These are phyloP conservation scores for Salix arbutifolia DNA, from an alignment of 345 rosid species.

Conservation along the genomic window DNA sequence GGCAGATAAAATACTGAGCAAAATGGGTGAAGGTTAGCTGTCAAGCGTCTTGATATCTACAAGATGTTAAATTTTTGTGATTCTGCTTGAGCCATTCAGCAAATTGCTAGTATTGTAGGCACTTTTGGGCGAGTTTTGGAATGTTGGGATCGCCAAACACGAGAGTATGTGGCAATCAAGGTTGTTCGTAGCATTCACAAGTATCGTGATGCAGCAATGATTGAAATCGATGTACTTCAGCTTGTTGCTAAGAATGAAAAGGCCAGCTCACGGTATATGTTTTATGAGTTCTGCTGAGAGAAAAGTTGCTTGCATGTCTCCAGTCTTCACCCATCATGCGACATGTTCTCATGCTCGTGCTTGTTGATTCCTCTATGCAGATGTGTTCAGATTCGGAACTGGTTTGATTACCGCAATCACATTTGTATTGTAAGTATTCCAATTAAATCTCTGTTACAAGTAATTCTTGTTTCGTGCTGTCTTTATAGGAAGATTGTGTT, in stretches of 20 bases:
- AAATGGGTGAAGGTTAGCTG: conserved; percentile 91
- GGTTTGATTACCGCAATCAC: conserved; percentile 78
- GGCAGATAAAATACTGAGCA: conserved; percentile 67
- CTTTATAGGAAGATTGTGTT: not conserved
- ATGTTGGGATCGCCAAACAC: conserved; percentile 71
- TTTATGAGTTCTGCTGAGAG: conserved; percentile 16
- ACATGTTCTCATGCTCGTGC: not conserved
- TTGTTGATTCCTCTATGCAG: conserved; percentile 41
- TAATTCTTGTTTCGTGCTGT: not conserved
- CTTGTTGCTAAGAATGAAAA: conserved; percentile 48
- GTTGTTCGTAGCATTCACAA: conserved; percentile 58
- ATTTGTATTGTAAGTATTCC: conserved; percentile 66
- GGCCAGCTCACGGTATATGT: conserved; percentile 48
- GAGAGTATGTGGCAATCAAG: conserved; percentile 66
- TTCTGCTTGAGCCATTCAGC: conserved; percentile 60
- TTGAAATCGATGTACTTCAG: conserved; percentile 66
- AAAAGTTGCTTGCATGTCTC: not conserved
- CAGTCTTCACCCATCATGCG: not conserved
- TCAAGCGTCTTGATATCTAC: conserved; percentile 52
- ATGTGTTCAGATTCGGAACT: conserved; percentile 60
- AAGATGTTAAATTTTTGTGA: conserved; percentile 48
- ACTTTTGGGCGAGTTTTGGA: conserved; percentile 85
- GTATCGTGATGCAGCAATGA: conserved; percentile 72
- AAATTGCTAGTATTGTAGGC: conserved; percentile 76
- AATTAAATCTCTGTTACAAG: conserved; percentile 5